Evolutionary conservation across 2,329 filamentous ascomycete genomes (phyloP).

Genomic region (Nigrospora oryzae): DNA sequence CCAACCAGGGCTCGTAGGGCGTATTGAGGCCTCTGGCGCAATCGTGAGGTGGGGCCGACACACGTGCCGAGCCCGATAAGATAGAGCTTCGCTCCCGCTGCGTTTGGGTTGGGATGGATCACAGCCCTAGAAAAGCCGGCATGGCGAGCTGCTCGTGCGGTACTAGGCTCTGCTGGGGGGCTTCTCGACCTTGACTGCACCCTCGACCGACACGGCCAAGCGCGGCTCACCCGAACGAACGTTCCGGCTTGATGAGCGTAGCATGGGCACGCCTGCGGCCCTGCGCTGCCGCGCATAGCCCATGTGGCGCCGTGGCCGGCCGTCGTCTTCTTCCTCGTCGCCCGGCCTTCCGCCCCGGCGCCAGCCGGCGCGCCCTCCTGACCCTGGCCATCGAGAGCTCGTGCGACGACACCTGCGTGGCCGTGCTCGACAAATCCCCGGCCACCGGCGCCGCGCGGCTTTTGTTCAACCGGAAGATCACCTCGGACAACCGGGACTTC

Average conservation of each 20-base stretch:
- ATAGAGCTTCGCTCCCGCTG: too few species aligned
- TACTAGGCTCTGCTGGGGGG: too few species aligned
- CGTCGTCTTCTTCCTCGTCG: conserved; percentile 2
- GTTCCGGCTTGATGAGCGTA: conserved; percentile 5
- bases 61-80: too few species aligned
- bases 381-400: conserved; percentile 75
- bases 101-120: too few species aligned
- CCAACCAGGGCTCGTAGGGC: too few species aligned
- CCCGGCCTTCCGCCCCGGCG: neutral
- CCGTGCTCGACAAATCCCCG: conserved; percentile 57
- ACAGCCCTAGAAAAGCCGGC: too few species aligned
- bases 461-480: conserved; percentile 74
- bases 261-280: conserved; percentile 4
- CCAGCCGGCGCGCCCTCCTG: conserved; percentile 26
- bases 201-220: too few species aligned
- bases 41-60: too few species aligned
- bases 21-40: too few species aligned
- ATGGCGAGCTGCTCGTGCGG: too few species aligned
- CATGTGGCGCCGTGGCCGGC: neutral
- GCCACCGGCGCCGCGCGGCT: conserved; percentile 39
- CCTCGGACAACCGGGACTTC: conserved; percentile 67
- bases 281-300: conserved; percentile 3
- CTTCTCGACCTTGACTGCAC: too few species aligned
- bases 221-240: too few species aligned
- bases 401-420: conserved; percentile 90